phyloP scores from a whole-genome alignment of 306 rosid species.

The Begonia loranthoides region DNA sequence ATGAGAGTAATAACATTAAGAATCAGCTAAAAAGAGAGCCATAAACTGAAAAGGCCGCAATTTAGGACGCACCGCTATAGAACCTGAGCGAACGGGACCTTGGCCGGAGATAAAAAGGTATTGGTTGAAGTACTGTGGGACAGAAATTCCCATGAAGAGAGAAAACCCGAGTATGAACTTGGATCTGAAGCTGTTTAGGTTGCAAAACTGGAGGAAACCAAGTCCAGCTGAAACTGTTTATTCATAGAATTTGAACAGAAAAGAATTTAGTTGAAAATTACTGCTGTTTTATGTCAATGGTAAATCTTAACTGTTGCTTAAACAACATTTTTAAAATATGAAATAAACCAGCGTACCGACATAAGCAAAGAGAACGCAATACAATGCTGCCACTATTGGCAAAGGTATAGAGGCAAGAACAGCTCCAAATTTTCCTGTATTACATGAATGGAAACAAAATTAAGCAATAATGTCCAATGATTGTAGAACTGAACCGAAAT shows the following conservation, averaged over 20 bases:
- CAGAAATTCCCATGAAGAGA: constrained; percentile 72
- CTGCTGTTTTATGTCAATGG: no score
- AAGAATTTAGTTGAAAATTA: neutral
- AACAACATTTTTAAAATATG: no score
- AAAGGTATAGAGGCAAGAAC: constrained; percentile 80
- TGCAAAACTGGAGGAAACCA: constrained; percentile 68
- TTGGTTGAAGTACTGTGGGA: constrained; percentile 61
- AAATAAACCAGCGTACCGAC: constrained; percentile 38
- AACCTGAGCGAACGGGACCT: constrained; percentile 59
- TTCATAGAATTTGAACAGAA: neutral
- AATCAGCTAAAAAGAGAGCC: neutral
- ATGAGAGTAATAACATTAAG: neutral
- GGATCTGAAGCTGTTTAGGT: constrained; percentile 65
- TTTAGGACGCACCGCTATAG: constrained; percentile 30
- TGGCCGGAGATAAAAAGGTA: constrained; percentile 27
- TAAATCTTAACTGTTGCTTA: no score
- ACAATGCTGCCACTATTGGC: constrained; percentile 67
- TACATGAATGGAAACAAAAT: constrained; percentile 6
- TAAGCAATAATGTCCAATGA: no score
- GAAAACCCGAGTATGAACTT: constrained; percentile 67
- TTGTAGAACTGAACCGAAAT: no score
- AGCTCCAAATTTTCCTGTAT: constrained; percentile 84
- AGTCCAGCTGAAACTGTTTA: constrained; percentile 69
- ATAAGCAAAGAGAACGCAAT: constrained; percentile 72
- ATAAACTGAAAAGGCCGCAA: neutral